Percentiles rank a stretch among this genome's conserved stretches.
Evolutionary conservation across 257 asterid genomes (phyloP).

Genomic region (Solanum sitiens): DNA sequence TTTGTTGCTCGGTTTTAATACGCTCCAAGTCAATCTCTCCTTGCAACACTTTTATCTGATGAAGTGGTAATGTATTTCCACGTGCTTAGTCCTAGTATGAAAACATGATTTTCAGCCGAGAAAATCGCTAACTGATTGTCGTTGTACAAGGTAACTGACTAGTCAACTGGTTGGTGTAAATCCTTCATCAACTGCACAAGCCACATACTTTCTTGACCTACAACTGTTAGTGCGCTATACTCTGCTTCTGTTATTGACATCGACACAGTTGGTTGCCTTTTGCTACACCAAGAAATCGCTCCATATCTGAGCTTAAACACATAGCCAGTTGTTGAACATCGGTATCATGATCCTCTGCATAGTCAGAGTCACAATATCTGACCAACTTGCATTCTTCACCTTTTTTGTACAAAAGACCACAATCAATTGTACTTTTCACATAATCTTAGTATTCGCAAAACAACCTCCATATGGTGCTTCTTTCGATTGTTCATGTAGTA

Average conservation of each 20-base stretch:
- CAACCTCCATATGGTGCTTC: too few relatives aligned
- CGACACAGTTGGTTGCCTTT: neutral
- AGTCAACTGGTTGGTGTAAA: neutral
- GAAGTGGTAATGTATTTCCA: too few relatives aligned
- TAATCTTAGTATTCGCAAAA: too few relatives aligned
- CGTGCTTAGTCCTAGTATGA: neutral
- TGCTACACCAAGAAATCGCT: neutral
- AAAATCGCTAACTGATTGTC: neutral
- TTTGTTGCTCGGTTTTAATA: too few relatives aligned
- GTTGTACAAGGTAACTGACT: neutral
- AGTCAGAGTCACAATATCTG: too few relatives aligned
- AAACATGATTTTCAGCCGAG: neutral
- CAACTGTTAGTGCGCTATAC: too few relatives aligned
- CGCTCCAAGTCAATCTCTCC: too few relatives aligned
- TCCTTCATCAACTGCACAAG: neutral
- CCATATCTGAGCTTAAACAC: neutral
- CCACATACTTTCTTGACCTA: neutral
- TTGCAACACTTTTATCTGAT: too few relatives aligned
- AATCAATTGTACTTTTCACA: too few relatives aligned
- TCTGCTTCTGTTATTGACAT: neutral
- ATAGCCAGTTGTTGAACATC: neutral
- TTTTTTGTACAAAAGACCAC: too few relatives aligned
- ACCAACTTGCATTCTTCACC: too few relatives aligned
- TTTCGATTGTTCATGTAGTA: too few relatives aligned
- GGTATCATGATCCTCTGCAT: neutral